These are phyloP conservation scores for Chrysoporthe cubensis DNA, from an alignment of 2,329 filamentous ascomycete genomes.

Conservation along the genomic window DNA sequence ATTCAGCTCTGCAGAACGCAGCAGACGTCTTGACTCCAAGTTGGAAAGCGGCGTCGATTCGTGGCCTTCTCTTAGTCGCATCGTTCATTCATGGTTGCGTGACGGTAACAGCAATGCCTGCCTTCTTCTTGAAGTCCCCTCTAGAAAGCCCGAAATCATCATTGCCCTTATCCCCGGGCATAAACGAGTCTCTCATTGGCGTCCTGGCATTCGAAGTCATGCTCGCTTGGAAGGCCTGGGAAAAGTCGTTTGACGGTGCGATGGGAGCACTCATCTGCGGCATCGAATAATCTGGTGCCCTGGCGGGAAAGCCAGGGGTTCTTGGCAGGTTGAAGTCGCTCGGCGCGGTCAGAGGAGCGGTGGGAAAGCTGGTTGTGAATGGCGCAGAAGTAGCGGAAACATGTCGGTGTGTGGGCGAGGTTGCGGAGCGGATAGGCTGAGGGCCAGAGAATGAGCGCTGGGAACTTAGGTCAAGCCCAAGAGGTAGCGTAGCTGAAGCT, in stretches of 20 bases:
- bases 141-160: conserved; percentile 37
- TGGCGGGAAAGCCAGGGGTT: conserved; percentile 42
- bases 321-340: conserved; percentile 56
- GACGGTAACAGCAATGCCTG: conserved; percentile 39
- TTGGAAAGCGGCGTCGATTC: conserved; percentile 1
- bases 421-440: conserved; percentile 34
- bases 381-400: conserved; percentile 43
- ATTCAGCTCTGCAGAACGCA: background rate
- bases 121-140: conserved; percentile 42
- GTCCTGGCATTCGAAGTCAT: conserved; percentile 43
- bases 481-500: conserved; percentile 51
- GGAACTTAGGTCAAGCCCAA: conserved; percentile 49
- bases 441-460: conserved; percentile 44
- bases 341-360: conserved; percentile 58
- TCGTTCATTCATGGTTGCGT: conserved; percentile 10
- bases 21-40: conserved; percentile 1
- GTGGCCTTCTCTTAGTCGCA: background rate
- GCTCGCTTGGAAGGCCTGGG: conserved; percentile 50
- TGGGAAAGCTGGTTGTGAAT: conserved; percentile 56
- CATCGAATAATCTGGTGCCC: conserved; percentile 53
- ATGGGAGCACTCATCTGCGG: conserved; percentile 61
- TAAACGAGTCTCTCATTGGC: conserved; percentile 51
- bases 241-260: conserved; percentile 56
- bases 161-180: conserved; percentile 32
- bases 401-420: conserved; percentile 43